These are phyloP conservation scores for Pseudogymnoascus verrucosus DNA, from an alignment of 2,329 filamentous ascomycete species.

Conservation along the genomic window DNA sequence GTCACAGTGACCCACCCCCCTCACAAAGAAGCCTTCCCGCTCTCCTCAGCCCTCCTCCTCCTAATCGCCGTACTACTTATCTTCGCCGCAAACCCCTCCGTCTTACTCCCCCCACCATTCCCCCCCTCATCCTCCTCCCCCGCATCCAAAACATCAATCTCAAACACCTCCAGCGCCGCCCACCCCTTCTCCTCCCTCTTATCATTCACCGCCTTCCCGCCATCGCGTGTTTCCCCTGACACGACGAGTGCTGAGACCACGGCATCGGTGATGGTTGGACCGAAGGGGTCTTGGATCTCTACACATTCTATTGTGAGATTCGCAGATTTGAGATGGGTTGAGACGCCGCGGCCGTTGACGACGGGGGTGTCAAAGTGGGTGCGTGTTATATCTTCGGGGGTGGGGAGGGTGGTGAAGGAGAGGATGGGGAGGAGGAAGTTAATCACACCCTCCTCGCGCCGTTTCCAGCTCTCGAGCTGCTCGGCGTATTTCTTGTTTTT, in stretches of 20 bases:
- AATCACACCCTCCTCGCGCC: constrained; percentile 60
- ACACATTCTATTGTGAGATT: constrained; percentile 66
- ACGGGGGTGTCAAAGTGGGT: constrained; percentile 16
- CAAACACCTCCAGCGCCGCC: constrained; percentile 68
- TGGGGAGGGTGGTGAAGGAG: constrained; percentile 34
- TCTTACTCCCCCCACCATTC: constrained; percentile 27
- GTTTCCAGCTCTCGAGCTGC: constrained; percentile 71
- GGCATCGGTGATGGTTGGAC: constrained; percentile 79
- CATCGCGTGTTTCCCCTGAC: constrained; percentile 77
- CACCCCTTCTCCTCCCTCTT: constrained; percentile 69
- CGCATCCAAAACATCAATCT: constrained; percentile 79
- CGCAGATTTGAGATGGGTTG: constrained; percentile 50
- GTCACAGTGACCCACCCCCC: neutral
- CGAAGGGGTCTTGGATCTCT: constrained; percentile 79
- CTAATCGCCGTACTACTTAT: constrained; percentile 87
- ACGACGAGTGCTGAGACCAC: constrained; percentile 74
- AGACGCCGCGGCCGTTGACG: constrained; percentile 43
- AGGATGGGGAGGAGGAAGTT: constrained; percentile 64
- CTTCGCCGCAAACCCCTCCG: constrained; percentile 66
- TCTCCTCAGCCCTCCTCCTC: constrained; percentile 33
- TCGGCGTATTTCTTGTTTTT: constrained; percentile 83
- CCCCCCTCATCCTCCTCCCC: constrained; percentile 40
- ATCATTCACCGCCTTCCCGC: constrained; percentile 80
- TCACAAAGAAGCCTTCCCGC: neutral
- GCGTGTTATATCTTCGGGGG: constrained; percentile 29